Evolutionary conservation across 2,329 filamentous ascomycete genomes (phyloP).

Genomic region (Claviceps paspali): DNA sequence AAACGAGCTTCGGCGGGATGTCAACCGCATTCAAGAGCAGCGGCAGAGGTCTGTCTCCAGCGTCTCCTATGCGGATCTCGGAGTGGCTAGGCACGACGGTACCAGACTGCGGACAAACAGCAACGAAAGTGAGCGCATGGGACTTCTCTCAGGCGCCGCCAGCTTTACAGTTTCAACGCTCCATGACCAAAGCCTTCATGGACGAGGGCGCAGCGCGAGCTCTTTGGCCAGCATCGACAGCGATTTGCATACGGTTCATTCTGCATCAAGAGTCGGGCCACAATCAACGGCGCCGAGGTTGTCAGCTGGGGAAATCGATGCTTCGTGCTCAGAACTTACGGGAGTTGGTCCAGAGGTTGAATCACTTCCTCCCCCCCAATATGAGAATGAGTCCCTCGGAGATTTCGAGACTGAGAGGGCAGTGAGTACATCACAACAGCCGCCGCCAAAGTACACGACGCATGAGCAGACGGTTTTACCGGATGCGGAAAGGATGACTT

Average conservation of each 20-base stretch:
- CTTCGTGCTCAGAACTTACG: constrained; percentile 36
- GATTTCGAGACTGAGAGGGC: constrained; percentile 24
- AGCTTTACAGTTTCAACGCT: constrained; percentile 34
- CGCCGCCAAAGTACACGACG: constrained; percentile 32
- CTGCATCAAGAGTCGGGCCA: constrained; percentile 27
- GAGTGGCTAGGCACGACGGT: constrained; percentile 63
- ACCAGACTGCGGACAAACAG: constrained; percentile 60
- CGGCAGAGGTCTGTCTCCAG: constrained; percentile 56
- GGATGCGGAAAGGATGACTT: background rate
- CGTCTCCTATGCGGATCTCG: constrained; percentile 63
- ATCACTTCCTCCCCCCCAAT: constrained; percentile 37
- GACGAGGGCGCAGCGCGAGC: constrained; percentile 33
- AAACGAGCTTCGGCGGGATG: constrained; percentile 41
- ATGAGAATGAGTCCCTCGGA: constrained; percentile 31
- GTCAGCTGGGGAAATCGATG: constrained; percentile 17
- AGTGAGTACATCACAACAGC: constrained; percentile 23
- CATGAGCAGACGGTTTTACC: background rate
- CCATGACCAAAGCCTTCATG: constrained; percentile 18
- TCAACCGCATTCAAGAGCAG: constrained; percentile 39
- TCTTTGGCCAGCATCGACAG: constrained; percentile 40
- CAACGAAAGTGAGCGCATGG: constrained; percentile 55
- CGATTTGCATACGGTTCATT: constrained; percentile 25
- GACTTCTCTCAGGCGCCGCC: constrained; percentile 56
- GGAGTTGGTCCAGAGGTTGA: constrained; percentile 34
- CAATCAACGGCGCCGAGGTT: constrained; percentile 25